Conservation (phyloP, 345 rosid species). For the Aegle marmelos region DNA sequence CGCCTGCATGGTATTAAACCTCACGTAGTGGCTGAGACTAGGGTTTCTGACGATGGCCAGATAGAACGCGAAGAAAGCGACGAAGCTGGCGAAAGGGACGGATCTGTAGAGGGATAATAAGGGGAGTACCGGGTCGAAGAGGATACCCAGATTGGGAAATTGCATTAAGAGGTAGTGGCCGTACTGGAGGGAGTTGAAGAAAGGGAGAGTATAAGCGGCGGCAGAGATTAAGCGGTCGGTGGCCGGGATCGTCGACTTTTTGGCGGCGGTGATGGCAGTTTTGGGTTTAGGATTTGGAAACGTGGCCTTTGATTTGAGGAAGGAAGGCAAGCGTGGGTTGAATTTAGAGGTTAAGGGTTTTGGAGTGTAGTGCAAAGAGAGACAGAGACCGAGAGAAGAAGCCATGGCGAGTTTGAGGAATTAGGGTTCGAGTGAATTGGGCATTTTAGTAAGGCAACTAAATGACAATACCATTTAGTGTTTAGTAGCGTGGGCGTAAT, state of each 20-base stretch:
- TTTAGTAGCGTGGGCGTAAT: too few species aligned
- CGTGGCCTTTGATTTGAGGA: background rate
- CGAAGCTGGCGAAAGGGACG: constrained; percentile 79
- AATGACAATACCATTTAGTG: too few species aligned
- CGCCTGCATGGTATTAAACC: constrained; percentile 94
- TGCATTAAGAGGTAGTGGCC: constrained; percentile 73
- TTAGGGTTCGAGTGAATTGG: background rate
- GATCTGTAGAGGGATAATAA: constrained; percentile 67
- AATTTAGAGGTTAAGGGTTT: background rate
- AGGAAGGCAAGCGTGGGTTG: constrained; percentile 7
- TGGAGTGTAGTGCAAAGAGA: background rate
- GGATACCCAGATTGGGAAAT: constrained; percentile 47
- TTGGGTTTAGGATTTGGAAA: constrained; percentile 5
- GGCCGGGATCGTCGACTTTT: constrained; percentile 59
- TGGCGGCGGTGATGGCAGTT: constrained; percentile 10
- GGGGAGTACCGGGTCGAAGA: constrained; percentile 75
- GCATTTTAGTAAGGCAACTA: background rate
- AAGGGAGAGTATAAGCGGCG: constrained; percentile 76
- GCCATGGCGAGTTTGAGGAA: background rate
- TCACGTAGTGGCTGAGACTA: constrained; percentile 56
- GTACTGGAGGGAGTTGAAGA: constrained; percentile 84
- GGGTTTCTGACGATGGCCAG: constrained; percentile 83
- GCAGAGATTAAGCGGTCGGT: constrained; percentile 71
- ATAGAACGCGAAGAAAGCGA: constrained; percentile 84
- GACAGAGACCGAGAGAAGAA: background rate